A percentile compares a stretch with the other conserved stretches of the same genome.
Evolutionary conservation across 352 stramenopile species (phyloP).

Genomic region (Phytophthora melonis): DNA sequence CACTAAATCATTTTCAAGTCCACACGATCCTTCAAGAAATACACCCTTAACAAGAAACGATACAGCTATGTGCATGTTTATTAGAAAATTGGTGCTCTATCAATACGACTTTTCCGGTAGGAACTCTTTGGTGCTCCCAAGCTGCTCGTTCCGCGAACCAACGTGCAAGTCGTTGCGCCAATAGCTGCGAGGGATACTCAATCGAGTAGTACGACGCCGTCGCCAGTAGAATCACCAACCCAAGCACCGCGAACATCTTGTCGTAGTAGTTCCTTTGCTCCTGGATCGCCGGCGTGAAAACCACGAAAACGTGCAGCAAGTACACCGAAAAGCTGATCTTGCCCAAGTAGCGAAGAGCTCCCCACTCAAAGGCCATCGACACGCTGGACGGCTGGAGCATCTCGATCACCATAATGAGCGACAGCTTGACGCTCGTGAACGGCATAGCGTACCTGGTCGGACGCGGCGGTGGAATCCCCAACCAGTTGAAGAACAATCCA

Average conservation of each 20-base stretch:
- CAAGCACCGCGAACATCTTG: constrained; percentile 11
- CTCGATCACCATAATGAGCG: constrained; percentile 33
- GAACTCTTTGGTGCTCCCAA: not conserved
- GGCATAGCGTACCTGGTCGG: constrained; percentile 9
- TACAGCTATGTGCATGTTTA: no score
- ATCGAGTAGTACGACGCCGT: constrained; percentile 11
- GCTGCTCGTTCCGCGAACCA: not conserved
- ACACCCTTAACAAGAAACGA: no score
- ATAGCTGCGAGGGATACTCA: constrained; percentile 14
- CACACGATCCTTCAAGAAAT: no score
- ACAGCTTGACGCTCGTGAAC: constrained; percentile 16
- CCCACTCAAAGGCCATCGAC: constrained; percentile 38
- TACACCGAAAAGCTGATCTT: constrained; percentile 55
- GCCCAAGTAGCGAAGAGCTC: constrained; percentile 34
- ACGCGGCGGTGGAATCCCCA: constrained; percentile 1
- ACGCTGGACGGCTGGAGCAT: constrained; percentile 36
- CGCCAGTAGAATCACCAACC: constrained; percentile 9
- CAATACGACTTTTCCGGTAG: no score
- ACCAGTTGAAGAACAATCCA: constrained; percentile 17
- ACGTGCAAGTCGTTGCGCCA: constrained; percentile 6
- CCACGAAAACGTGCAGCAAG: constrained; percentile 50
- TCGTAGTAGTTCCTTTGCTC: constrained; percentile 8
- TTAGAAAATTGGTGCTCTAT: no score
- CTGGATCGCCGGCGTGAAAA: constrained; percentile 11
- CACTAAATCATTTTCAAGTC: no score